A percentile compares a stretch with the other conserved stretches of the same genome.
Evolutionary conservation across 352 stramenopile genomes (phyloP).

Genomic region (Globisporangium carolinianum): DNA sequence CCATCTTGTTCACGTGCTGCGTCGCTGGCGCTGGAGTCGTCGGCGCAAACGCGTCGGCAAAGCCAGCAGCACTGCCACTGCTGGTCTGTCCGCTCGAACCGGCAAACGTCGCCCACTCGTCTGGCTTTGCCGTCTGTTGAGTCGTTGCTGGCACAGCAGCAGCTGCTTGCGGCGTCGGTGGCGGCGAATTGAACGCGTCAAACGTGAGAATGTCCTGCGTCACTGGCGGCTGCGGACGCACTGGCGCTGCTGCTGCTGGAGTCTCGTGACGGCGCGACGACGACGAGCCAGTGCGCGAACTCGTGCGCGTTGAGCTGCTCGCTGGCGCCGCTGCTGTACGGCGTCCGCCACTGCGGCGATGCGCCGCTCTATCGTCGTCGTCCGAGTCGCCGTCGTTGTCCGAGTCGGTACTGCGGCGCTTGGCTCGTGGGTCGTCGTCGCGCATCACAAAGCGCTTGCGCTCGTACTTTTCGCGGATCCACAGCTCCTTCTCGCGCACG

Average conservation of each 20-base stretch:
- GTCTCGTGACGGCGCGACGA: constrained; percentile 25
- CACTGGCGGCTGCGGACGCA: constrained; percentile 12
- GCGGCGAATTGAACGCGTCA: constrained; percentile 47
- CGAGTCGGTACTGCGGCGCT: constrained; percentile 14
- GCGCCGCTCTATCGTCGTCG: constrained; percentile 24
- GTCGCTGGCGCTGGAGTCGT: constrained; percentile 22
- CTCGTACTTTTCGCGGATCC: constrained; percentile 90
- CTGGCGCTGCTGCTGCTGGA: constrained; percentile 13
- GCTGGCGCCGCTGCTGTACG: constrained; percentile 12
- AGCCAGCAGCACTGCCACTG: constrained; percentile 3
- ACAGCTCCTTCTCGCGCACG: constrained; percentile 86
- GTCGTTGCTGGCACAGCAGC: constrained; percentile 7
- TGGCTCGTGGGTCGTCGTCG: constrained; percentile 34
- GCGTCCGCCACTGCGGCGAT: constrained; percentile 9
- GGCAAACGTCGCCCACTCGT: constrained; percentile 72
- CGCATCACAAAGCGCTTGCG: constrained; percentile 68
- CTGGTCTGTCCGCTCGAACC: constrained; percentile 37
- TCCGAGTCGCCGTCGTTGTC: constrained; percentile 17
- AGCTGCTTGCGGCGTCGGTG: constrained; percentile 19
- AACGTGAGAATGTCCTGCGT: constrained; percentile 69
- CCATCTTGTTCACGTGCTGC: constrained; percentile 71
- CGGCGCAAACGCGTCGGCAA: constrained; percentile 37
- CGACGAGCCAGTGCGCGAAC: constrained; percentile 19
- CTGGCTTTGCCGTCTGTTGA: constrained; percentile 28
- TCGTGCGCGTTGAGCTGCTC: constrained; percentile 12